Evolutionary conservation across 2,329 filamentous ascomycete genomes (phyloP).

Genomic region (Aureobasidium sp.): DNA sequence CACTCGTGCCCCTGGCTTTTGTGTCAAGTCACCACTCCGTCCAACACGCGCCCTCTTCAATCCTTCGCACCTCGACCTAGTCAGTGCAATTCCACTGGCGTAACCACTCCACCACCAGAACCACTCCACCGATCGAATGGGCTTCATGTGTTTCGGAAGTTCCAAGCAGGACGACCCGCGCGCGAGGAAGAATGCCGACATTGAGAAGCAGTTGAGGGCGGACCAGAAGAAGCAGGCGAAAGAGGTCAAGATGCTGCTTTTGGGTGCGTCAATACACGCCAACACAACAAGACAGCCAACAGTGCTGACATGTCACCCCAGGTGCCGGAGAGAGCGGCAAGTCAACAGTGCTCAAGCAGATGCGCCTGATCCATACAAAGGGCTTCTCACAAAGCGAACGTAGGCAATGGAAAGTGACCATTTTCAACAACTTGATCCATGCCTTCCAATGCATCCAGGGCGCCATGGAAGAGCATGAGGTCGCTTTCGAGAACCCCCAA

Average conservation of each 20-base stretch:
- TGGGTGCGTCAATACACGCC: conserved; percentile 55
- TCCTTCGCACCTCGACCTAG: neutral
- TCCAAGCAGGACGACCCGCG: conserved; percentile 41
- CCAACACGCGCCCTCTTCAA: neutral
- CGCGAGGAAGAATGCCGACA: conserved; percentile 54
- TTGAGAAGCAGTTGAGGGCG: conserved; percentile 76
- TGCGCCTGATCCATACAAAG: conserved; percentile 93
- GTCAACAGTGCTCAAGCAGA: conserved; percentile 96
- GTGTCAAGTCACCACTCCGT: neutral
- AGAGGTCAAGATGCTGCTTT: conserved; percentile 87
- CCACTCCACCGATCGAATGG: conserved; percentile 2
- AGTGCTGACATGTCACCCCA: conserved; percentile 36
- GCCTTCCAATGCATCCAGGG: conserved; percentile 86
- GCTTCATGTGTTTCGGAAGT: conserved; percentile 47
- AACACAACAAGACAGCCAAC: neutral
- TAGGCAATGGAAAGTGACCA: conserved; percentile 88
- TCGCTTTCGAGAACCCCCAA: conserved; percentile 68
- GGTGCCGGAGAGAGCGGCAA: conserved; percentile 94
- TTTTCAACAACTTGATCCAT: conserved; percentile 90
- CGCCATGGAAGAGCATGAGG: conserved; percentile 79
- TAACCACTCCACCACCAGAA: neutral
- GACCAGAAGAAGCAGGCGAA: conserved; percentile 82
- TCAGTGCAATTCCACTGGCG: neutral
- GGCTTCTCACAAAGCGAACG: conserved; percentile 87
- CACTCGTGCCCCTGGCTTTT: neutral